Base-by-base conservation (phyloP, 2,329 filamentous ascomycete species). In the Ophiocordyceps robertsii region DNA sequence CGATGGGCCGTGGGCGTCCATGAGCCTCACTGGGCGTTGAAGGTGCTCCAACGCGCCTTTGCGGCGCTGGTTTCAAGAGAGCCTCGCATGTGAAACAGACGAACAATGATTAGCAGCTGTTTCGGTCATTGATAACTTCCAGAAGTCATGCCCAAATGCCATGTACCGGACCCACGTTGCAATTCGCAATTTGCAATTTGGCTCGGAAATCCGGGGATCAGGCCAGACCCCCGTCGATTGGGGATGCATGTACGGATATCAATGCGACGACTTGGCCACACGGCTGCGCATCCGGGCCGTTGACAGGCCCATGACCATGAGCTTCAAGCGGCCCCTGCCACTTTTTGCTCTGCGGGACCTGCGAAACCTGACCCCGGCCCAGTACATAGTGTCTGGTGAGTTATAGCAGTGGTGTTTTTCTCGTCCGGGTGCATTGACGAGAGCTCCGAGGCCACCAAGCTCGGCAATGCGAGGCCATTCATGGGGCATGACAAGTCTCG, bases 241-340 rank as follows among this genome's bases (percentile, higher is more conserved):
- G 49, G 42, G 42, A 14, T 17, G 19, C 17, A 43, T 4, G n/a
- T n/a, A n/a, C n/a, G n/a, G n/a, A n/a, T 36, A 5, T 33, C 31
- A 14, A 14, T 36, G 33, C 16, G 14, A 17, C 14, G 52, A 50
- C 46, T 47, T 56, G 55, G 47, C 56, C 52, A 57, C 49, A 60
- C 57, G 56, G 57, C 56, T 60, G 53, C 45, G 47, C 53, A 56
- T 56, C 57, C 57, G 57, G 57, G 50, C 57, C 56, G 57, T 56
- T 56, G 50, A 47, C 48, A 27, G 24, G 24, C 16, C 49, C 51
- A 44, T 43, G 32, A 39, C 39, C 31, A 31, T 17, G 31, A 41
- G 39, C n/a, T 40, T 14, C 39, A 41, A 24, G 17, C 13, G 16
- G 24, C 12, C 39, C 39, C 39, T 41, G 39, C n/a, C 39, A 8